A percentile compares a stretch with the other conserved stretches of the same genome.
These are phyloP conservation scores for Camellia oleifera DNA, from an alignment of 179 eudicot species.

Conservation along the genomic window DNA sequence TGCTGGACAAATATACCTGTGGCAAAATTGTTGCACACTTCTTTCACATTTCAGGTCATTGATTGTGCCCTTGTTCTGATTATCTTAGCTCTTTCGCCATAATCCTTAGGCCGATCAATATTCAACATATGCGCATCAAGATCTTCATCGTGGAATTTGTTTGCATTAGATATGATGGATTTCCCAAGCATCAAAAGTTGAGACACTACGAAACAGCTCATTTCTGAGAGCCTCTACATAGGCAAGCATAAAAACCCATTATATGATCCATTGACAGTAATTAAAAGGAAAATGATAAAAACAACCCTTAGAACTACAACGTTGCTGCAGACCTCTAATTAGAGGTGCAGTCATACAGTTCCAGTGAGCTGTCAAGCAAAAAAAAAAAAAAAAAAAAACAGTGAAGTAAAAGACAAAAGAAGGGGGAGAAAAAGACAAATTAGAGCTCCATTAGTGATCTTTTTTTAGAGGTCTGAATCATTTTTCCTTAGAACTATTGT, in stretches of 20 bases:
- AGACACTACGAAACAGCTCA: constrained; percentile 78
- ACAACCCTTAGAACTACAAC: too few species aligned
- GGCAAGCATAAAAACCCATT: not conserved
- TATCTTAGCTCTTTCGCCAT: constrained; percentile 70
- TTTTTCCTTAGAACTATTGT: too few species aligned
- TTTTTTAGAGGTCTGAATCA: too few species aligned
- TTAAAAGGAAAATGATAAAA: too few species aligned
- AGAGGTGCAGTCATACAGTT: too few species aligned
- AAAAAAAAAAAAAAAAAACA: too few species aligned
- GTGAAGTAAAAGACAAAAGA: too few species aligned
- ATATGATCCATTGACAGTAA: not conserved
- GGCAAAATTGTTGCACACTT: constrained; percentile 73
- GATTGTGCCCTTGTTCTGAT: constrained; percentile 69
- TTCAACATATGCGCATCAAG: constrained; percentile 38
- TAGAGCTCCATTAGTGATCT: too few species aligned
- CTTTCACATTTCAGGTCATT: constrained; percentile 63
- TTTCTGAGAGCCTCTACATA: constrained; percentile 83
- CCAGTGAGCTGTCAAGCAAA: too few species aligned
- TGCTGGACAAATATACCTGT: constrained; percentile 46
- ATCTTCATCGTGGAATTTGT: constrained; percentile 52
- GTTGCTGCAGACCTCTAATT: too few species aligned
- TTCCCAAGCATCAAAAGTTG: constrained; percentile 82
- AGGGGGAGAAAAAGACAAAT: too few species aligned
- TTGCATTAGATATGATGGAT: constrained; percentile 19
- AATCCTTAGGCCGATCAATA: constrained; percentile 85